Conservation (phyloP, 2,329 filamentous ascomycete genomes). For the Aureobasidium zeae region DNA sequence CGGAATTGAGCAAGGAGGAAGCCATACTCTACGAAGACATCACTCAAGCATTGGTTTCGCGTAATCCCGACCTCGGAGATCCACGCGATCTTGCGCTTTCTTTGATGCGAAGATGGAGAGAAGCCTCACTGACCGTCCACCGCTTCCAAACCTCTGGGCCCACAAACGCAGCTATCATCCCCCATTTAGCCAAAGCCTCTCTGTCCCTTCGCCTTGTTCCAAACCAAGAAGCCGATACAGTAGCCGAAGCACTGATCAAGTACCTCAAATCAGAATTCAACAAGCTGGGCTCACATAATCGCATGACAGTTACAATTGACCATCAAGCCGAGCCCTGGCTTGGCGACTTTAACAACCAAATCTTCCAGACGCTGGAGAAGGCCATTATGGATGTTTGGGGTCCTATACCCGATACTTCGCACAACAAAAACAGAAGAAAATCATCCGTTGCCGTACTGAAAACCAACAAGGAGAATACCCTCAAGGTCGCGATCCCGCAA, state of each 20-base stretch:
- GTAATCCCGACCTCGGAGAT: constrained; percentile 55
- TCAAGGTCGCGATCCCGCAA: constrained; percentile 17
- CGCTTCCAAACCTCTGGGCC: constrained; percentile 86
- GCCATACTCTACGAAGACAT: constrained; percentile 78
- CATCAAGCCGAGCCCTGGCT: constrained; percentile 96
- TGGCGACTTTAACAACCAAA: constrained; percentile 79
- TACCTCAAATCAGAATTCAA: constrained; percentile 66
- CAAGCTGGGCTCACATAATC: constrained; percentile 69
- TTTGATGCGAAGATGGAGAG: constrained; percentile 89
- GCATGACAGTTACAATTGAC: constrained; percentile 71
- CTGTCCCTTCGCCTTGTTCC: constrained; percentile 88
- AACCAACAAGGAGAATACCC: constrained; percentile 15
- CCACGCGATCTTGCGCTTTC: constrained; percentile 67
- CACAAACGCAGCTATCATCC: constrained; percentile 80
- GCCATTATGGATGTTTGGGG: constrained; percentile 83
- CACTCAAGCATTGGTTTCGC: constrained; percentile 61
- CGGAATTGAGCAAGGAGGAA: constrained; percentile 65
- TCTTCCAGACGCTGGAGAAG: constrained; percentile 79
- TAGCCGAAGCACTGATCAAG: constrained; percentile 56
- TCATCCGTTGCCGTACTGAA: constrained; percentile 7
- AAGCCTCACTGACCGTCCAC: constrained; percentile 90
- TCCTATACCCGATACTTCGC: constrained; percentile 40
- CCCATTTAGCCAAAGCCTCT: constrained; percentile 75
- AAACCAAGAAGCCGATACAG: constrained; percentile 75
- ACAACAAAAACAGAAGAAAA: constrained; percentile 21